Conservation (phyloP, 1,139 yeast genomes). For the Hyphopichia pseudoburtonii region DNA sequence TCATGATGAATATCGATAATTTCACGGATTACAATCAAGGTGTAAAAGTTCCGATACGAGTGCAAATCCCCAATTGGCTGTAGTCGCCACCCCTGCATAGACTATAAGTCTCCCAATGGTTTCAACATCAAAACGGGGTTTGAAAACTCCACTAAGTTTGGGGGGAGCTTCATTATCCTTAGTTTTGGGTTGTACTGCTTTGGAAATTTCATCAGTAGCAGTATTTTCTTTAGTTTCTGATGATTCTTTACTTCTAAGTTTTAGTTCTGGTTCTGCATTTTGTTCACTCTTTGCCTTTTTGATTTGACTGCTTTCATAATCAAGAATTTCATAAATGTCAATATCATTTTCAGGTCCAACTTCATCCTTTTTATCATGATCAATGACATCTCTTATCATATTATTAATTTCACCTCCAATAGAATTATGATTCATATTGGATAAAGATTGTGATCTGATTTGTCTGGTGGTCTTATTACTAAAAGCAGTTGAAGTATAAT, state of each 20-base stretch:
- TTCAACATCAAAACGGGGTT: constrained; percentile 67
- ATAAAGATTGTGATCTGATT: constrained; percentile 41
- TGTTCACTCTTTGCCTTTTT: no score
- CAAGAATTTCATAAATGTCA: constrained; percentile 44
- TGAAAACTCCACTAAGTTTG: constrained; percentile 41
- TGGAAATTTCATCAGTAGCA: not conserved
- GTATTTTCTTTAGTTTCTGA: not conserved
- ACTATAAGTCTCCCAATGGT: constrained; percentile 71
- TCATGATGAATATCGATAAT: no score
- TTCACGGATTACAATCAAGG: not conserved
- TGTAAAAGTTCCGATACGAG: constrained; percentile 13
- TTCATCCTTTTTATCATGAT: constrained; percentile 24
- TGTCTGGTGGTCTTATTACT: constrained; percentile 33
- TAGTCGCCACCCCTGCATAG: constrained; percentile 67
- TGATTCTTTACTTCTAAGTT: not conserved
- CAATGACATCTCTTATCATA: constrained; percentile 31
- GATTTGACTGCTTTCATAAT: constrained; percentile 21
- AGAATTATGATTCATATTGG: constrained; percentile 35
- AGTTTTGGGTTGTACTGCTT: constrained; percentile 7
- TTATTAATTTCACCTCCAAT: constrained; percentile 35
- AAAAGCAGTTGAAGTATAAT: constrained; percentile 41
- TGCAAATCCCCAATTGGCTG: constrained; percentile 48
- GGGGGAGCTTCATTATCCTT: constrained; percentile 7
- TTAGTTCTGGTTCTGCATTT: no score
- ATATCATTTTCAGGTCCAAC: constrained; percentile 44